phyloP scores from a whole-genome alignment of 306 rosid genomes.

The Purshia tridentata region DNA sequence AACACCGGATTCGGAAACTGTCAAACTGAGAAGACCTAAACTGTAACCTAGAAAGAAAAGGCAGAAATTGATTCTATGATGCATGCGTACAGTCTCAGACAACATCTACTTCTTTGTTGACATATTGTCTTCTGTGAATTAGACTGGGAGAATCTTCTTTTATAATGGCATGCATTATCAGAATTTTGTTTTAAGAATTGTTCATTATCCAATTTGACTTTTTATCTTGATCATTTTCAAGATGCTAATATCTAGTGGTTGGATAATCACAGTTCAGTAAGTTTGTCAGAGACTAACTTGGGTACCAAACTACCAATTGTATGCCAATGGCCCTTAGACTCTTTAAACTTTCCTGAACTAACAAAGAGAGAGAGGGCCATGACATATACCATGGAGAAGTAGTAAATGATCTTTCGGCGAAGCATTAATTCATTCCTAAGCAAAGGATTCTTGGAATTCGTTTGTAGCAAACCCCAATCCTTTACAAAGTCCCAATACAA shows the following conservation, averaged over 20 bases:
- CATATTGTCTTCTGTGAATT: slow-evolving; percentile 34
- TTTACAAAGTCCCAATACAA: slow-evolving; percentile 98
- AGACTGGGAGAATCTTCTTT: slow-evolving; percentile 48
- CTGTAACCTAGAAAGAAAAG: background rate
- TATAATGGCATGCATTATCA: slow-evolving; percentile 39
- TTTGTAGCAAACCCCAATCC: slow-evolving; percentile 99
- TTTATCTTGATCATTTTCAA: background rate
- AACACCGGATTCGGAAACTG: slow-evolving; percentile 18
- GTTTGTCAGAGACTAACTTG: background rate
- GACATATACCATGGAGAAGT: slow-evolving; percentile 81
- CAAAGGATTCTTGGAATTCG: slow-evolving; percentile 94
- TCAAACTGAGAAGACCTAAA: background rate
- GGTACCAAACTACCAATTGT: slow-evolving; percentile 18
- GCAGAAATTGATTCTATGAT: background rate
- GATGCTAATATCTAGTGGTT: background rate
- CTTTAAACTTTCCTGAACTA: background rate
- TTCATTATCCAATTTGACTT: slow-evolving; percentile 24
- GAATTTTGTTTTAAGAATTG: slow-evolving; percentile 41
- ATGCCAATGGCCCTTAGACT: slow-evolving; percentile 26
- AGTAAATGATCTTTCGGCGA: slow-evolving; percentile 77
- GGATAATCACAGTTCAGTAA: background rate
- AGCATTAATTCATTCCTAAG: slow-evolving; percentile 94
- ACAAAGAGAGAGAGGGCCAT: slow-evolving; percentile 10
- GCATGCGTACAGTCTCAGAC: slow-evolving; percentile 23
- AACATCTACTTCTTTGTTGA: slow-evolving; percentile 23